Base-by-base conservation (phyloP, 352 stramenopile genomes). In the Peronospora tabacina region DNA sequence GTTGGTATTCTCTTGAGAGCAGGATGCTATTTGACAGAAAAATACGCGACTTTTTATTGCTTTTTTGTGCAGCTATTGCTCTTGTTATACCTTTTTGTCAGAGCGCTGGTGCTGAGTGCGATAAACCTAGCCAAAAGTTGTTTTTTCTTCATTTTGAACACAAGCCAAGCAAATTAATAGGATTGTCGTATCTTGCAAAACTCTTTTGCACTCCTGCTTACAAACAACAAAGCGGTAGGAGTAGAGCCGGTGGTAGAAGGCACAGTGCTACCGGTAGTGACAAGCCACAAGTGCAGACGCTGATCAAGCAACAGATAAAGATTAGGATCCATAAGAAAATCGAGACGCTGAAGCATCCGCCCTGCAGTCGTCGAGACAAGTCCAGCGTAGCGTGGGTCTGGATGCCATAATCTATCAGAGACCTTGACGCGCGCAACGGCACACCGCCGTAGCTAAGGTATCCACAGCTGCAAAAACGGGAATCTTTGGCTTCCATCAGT, bases 311-410 rank as follows among this genome's bases (percentile, higher is more conserved):
- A 57, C 67, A 82, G 48, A 82, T 64, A 51, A 87, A 87, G 56
- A 89, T 89, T 17, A 85, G 54, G 47, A 82, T 77, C 77, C 77
- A 89, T 39, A 89, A 53, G 40, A 74, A 44, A 53, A 89, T 84
- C n/a, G 77, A 89, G 38, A 87, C 66, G 37, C 65, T 59, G 45
- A 87, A 87, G 65, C 78, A 89, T 52, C 78, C 75, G 33, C 78
- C 78, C 26, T 67, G 73, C 20, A 77, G 45, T 13, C 75, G 68
- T 34, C 47, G 28, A 3, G 62, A 58, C 11, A 63, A 55, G 33
- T 85, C 61, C 15, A 89, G 58, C 58, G 77, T 89, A 36, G 77
- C 70, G 48, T 75, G 58, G 41, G 83, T 68, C 52, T 85, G 75
- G 53, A 89, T 77, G n/a, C 66, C 74, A 29, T 87, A 85, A 36